Conservation (phyloP, 805 yeast genomes). For the Starmerella floricola region DNA sequence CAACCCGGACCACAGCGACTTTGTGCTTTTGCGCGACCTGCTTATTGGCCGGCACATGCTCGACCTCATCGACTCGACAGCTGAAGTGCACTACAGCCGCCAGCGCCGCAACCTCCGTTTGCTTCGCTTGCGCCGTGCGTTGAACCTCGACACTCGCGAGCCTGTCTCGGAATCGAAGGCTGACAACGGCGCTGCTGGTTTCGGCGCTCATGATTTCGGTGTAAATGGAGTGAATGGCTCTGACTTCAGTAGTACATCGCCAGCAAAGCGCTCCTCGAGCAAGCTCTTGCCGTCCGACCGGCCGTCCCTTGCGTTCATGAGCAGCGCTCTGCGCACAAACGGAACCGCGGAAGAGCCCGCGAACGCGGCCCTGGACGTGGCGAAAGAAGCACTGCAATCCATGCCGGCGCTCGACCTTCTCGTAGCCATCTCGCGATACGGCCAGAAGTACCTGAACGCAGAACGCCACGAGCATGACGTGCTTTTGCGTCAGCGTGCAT, state of each 20-base stretch:
- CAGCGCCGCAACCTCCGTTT: conserved; percentile 38
- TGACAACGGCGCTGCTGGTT: no score
- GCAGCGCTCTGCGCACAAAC: not conserved
- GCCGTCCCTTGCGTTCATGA: conserved; percentile 1
- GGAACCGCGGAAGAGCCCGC: not conserved
- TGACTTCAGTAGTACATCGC: no score
- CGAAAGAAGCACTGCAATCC: not conserved
- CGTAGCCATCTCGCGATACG: conserved; percentile 10
- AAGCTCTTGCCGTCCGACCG: not conserved
- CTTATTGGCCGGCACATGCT: conserved; percentile 72
- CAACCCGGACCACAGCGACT: conserved; percentile 76
- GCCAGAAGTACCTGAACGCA: conserved; percentile 7
- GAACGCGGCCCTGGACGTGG: not conserved
- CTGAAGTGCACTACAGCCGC: conserved; percentile 69
- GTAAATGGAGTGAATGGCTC: no score
- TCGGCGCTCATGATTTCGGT: no score
- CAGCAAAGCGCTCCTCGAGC: no score
- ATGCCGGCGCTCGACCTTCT: conserved; percentile 14
- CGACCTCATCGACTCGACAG: conserved; percentile 67
- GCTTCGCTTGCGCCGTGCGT: conserved; percentile 17
- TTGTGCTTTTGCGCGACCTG: conserved; percentile 65
- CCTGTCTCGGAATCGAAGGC: no score
- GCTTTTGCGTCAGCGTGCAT: conserved; percentile 15
- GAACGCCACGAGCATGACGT: conserved; percentile 13
- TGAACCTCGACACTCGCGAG: not conserved